Conservation (phyloP, 192 early-diverging fungal species). For the Coemansia sp. region DNA sequence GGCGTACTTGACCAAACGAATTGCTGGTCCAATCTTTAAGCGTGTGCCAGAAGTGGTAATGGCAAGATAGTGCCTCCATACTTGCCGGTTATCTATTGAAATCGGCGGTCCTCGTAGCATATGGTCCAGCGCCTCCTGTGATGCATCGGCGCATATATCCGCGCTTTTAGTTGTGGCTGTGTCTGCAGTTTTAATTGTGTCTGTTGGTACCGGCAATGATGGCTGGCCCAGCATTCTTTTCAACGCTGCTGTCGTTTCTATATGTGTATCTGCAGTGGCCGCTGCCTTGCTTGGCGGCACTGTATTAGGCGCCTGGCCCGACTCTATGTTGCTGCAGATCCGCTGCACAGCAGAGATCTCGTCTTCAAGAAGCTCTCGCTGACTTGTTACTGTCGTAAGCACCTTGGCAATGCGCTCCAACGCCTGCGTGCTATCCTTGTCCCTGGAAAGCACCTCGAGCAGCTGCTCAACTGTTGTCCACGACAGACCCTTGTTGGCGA, state of each 20-base stretch:
- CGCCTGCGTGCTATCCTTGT: constrained; percentile 12
- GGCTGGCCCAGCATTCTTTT: not conserved
- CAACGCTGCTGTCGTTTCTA: not conserved
- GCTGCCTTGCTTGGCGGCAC: not conserved
- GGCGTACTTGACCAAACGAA: constrained; percentile 12
- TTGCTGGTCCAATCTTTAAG: not conserved
- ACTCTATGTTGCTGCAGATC: constrained; percentile 16
- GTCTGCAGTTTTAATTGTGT: not conserved
- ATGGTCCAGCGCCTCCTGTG: not conserved
- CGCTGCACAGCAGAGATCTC: constrained; percentile 16
- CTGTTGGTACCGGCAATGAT: too few relatives aligned
- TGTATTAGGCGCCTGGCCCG: not conserved
- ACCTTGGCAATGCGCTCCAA: constrained; percentile 18
- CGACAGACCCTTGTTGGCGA: constrained; percentile 8
- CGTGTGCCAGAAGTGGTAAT: not conserved
- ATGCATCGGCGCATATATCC: constrained; percentile 13
- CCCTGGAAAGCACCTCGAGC: constrained; percentile 25
- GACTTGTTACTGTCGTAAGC: constrained; percentile 3
- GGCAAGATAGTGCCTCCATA: constrained; percentile 19
- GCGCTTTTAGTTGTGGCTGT: not conserved
- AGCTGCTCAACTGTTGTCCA: constrained; percentile 11
- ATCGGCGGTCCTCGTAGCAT: constrained; percentile 10
- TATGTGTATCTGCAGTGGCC: not conserved
- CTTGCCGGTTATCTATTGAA: constrained; percentile 3
- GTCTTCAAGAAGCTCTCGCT: constrained; percentile 9